Base-by-base conservation (phyloP, 192 early-diverging fungal species). In the Coemansia asiatica region DNA sequence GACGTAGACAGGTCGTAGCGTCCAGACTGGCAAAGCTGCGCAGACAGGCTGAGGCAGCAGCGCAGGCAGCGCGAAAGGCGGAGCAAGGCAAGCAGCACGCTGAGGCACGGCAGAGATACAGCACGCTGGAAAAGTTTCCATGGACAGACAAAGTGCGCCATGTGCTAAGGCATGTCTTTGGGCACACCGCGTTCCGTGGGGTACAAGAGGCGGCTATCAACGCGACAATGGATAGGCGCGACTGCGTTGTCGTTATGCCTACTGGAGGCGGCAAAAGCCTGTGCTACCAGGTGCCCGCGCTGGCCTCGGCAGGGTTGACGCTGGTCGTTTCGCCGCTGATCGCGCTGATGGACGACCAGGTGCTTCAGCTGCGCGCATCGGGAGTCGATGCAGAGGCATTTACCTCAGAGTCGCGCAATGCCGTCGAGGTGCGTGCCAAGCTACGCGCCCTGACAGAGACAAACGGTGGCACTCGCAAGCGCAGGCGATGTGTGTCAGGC, bases 251-350 rank as follows among this genome's bases (percentile, higher is more conserved):
- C 7, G 77, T 81, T 13, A 85, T 86, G 83, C 75, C 72, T 2
- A 80, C 82, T 7, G 76, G 83, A 28, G 78, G 81, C 4, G 85
- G 85, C 27, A 86, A 86, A 65, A 83, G 83, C 8, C 66, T 84
- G 13, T 83, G 79, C 70, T 86, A 75, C 69, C 85, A 86, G 67
- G 65, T 81, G n/a, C 83, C 76, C 4, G 84, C 79, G 15, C 67
- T 85, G 33, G 40, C 75, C 2, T 28, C 70, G 0, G 73, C 72
- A 6, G 35, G 57, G n/a, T 60, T 84, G 56, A 85, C 85, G 27
- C 48, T 84, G 62, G 83, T 85, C 1, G 60, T 85, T 22, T 86
- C 85, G 21, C 85, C 85, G 21, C 72, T 85, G 13, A 76, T 85
- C 61, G 69, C 85, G 12, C 70, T 86, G 63, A 84, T 84, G 68